These are phyloP conservation scores for Rhytidiadelphus loreus DNA, from an alignment of 225 moss, liverwort and hornwort genomes.

Conservation along the genomic window DNA sequence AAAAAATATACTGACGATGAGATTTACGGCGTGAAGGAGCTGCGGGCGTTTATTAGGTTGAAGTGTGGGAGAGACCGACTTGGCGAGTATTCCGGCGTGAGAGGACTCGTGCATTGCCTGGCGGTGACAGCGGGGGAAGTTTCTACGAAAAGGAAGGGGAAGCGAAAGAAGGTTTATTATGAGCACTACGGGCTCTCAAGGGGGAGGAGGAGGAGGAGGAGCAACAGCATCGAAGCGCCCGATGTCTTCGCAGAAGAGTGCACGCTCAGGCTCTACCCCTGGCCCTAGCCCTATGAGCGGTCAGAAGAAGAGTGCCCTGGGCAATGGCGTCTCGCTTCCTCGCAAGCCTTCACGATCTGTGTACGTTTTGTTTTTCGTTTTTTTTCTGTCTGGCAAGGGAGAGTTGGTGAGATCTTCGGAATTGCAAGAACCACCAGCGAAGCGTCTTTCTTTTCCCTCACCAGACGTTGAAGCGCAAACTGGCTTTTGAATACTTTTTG, in stretches of 20 bases:
- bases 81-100: constrained; percentile 15
- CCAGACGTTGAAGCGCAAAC: background rate
- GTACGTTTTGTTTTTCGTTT: background rate
- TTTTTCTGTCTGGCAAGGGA: background rate
- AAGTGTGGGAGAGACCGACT: background rate
- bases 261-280: constrained; percentile 20
- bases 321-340: constrained; percentile 41
- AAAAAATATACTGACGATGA: background rate
- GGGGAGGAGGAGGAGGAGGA: constrained; percentile 15
- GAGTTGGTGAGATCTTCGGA: background rate
- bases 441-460: background rate
- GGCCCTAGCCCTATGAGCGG: constrained; percentile 15
- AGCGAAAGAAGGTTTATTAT: background rate
- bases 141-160: background rate
- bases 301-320: constrained; percentile 33
- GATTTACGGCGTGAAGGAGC: background rate
- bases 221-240: constrained; percentile 18
- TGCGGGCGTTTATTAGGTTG: background rate
- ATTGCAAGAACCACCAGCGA: background rate
- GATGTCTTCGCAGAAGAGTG: constrained; percentile 49
- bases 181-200: constrained; percentile 36
- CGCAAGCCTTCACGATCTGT: constrained; percentile 51
- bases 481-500: background rate
- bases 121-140: constrained; percentile 20
- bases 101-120: background rate